Base-by-base conservation (phyloP, 352 stramenopile species). In the Pythium sukuiense region DNA sequence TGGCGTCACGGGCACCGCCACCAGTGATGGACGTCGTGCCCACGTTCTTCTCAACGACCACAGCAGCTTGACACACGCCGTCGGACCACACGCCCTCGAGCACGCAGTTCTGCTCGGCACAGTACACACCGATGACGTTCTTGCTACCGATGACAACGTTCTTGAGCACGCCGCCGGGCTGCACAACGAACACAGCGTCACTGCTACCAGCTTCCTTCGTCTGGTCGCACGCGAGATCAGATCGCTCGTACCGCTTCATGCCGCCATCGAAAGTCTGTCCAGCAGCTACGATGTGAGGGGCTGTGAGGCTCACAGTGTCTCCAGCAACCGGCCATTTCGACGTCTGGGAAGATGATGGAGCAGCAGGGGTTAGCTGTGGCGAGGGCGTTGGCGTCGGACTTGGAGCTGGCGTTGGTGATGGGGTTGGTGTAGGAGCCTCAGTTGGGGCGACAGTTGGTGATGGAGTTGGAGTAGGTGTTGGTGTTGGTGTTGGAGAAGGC, bases 141-240 rank as follows among this genome's bases (percentile, higher is more conserved):
- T 78, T 78, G 14, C 63, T 74, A 32, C 78, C 73, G 43, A 90
- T 77, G 67, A 90, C 85, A 14, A 79, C 82, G 56, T 90, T 90
- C 57, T 81, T 79, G 18, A 90, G 72, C 6, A 74, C 75, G 12
- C 78, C 82, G 39, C 82, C 82, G 2, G 78, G 70, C 61, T 88
- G 68, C 11, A 90, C 69, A 60, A 90, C 70, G 61, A 90, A 90
- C 52, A 90, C 79, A 20, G 80, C 82, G 67, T 80, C 80, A 33
- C 59, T 65, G 39, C 58, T 69, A 6, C 64, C 69, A 29, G 83
- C 72, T 27, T 73, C 73, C 16, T 69, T 69, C 6, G 59, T 65
- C 3, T 70, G 65, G 63, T 76, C 59, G 45, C 76, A 90, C 30
- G 64, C 46, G 3, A 89, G 76, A 27, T 88, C 77, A 49, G 72